phyloP scores from a whole-genome alignment of 192 early-diverging fungal genomes.

The Rhizophagus clarus region DNA sequence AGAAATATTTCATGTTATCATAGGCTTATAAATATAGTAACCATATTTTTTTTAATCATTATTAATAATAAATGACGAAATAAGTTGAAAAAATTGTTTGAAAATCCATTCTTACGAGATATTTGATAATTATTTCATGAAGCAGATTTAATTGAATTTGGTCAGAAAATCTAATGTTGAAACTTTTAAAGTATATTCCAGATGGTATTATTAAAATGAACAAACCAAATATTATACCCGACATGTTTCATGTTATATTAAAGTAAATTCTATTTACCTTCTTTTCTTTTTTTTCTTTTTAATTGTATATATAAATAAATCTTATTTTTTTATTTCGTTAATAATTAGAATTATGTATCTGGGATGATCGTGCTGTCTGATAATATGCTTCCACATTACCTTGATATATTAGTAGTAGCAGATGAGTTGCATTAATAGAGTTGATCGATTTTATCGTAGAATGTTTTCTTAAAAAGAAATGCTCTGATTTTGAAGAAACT shows the following conservation, averaged over 20 bases:
- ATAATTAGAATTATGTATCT: conserved; percentile 9
- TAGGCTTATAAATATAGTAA: too few relatives aligned
- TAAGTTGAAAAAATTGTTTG: neutral
- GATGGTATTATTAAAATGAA: neutral
- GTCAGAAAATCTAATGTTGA: neutral
- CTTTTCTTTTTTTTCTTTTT: neutral
- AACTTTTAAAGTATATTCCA: conserved; percentile 16
- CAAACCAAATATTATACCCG: conserved; percentile 14
- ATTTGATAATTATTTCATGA: neutral
- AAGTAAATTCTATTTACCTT: neutral
- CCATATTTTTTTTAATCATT: too few relatives aligned
- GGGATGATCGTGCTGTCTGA: conserved; percentile 2
- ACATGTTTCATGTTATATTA: neutral
- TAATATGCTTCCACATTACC: neutral
- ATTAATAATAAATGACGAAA: neutral
- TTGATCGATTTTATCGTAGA: conserved; percentile 2
- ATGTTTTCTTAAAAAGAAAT: conserved; percentile 6
- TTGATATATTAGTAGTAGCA: neutral
- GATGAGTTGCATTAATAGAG: conserved; percentile 9
- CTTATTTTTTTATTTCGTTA: neutral
- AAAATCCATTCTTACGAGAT: neutral
- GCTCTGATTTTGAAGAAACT: conserved; percentile 8
- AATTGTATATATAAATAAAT: neutral
- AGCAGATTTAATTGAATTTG: conserved; percentile 8
- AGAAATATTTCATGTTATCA: too few relatives aligned